Conservation (phyloP, 495 filamentous ascomycete genomes). For the Penicillium verhagenii region DNA sequence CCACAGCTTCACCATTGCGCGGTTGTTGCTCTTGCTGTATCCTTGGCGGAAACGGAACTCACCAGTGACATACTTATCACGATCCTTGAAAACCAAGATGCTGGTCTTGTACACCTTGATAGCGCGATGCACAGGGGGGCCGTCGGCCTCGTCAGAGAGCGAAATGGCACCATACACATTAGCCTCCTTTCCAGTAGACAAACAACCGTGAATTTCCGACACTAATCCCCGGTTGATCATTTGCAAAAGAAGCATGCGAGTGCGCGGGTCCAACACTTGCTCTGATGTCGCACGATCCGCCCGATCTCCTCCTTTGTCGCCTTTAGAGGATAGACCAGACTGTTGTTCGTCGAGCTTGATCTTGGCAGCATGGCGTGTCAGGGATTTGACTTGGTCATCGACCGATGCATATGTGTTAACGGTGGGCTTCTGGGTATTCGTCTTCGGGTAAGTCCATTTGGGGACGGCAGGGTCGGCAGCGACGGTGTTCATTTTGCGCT, state of each 20-base stretch:
- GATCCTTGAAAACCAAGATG: slow-evolving; percentile 95
- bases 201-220: slow-evolving; percentile 82
- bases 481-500: slow-evolving; percentile 59
- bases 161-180: slow-evolving; percentile 88
- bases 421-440: slow-evolving; percentile 79
- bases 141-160: slow-evolving; percentile 42
- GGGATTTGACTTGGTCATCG: slow-evolving; percentile 81
- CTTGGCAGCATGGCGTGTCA: slow-evolving; percentile 86
- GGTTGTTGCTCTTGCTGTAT: slow-evolving; percentile 87
- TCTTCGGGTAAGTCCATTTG: slow-evolving; percentile 63
- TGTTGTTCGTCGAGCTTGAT: slow-evolving; percentile 74
- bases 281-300: slow-evolving; percentile 90
- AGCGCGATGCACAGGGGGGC: slow-evolving; percentile 63
- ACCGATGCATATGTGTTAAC: slow-evolving; percentile 75
- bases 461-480: slow-evolving; percentile 55
- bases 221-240: slow-evolving; percentile 86
- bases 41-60: slow-evolving; percentile 82
- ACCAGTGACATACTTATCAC: slow-evolving; percentile 89
- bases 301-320: slow-evolving; percentile 63
- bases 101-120: slow-evolving; percentile 99
- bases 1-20: slow-evolving; percentile 97
- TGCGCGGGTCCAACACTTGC: slow-evolving; percentile 89
- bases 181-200: slow-evolving; percentile 95
- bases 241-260: slow-evolving; percentile 90
- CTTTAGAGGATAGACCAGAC: slow-evolving; percentile 52